Base-by-base conservation (phyloP, 116 monocot genomes). In the Phalaenopsis hybrid region DNA sequence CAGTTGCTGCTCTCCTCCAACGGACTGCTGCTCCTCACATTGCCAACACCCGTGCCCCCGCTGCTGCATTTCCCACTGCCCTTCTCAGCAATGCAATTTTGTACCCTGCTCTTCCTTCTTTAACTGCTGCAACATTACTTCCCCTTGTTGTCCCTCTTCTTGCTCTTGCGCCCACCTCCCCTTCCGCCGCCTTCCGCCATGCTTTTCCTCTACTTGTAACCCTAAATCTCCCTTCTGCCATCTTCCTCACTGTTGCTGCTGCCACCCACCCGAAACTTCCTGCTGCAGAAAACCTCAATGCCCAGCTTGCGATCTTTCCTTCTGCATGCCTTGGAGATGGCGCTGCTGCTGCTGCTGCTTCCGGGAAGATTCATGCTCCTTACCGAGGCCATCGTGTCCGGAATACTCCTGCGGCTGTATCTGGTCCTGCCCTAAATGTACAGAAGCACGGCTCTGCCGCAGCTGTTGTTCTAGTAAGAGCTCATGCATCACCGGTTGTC, bases 361-460 rank as follows among this genome's bases (percentile, higher is more conserved):
- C 44, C 76, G 77, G 18, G 43, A 84, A 41, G 84, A 61, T 67
- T 75, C 52, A 55, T 85, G 86, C 12, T 4, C 59, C 10, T 12
- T 76, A 16, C 86, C 86, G 5, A 85, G 48, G 4, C 63, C 73
- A 41, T 82, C 84, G 12, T 91, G 89, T 79, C 92, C 90, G 0
- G 89, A 87, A 20, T 90, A 82, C 83, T 90, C 92, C 37, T 92
- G 92, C 51, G 92, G 90, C 55, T 94, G 94, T 75, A 80, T 89
- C 33, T 92, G 88, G 77, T 94, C 94, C 18, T 94, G 94, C 83
- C 85, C 90, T 0, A 86, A 82, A 33, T 94, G 92, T 85, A 73
- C 77, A 18, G 83, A 73, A 33, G 75, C 44, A 28, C 83, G 88
- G 83, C 83, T 77, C 33, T 88, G 87, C 59, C 86, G 85, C 9